Conservation (phyloP, 306 rosid species). For the Abrus precatorius region DNA sequence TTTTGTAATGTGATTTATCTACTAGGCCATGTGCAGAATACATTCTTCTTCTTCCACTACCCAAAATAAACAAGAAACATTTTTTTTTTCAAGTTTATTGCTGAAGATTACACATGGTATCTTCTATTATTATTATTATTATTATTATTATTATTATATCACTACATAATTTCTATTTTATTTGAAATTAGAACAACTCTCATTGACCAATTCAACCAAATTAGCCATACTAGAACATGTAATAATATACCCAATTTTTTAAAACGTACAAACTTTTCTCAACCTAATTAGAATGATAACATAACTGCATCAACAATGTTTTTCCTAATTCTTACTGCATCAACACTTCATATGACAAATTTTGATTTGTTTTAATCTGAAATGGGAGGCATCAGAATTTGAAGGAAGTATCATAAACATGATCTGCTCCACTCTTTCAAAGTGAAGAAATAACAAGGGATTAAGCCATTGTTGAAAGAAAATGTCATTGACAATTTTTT, state of each 20-base stretch:
- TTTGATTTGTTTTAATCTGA: neutral
- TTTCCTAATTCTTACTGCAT: neutral
- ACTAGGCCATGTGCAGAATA: constrained; percentile 27
- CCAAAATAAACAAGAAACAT: neutral
- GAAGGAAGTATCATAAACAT: neutral
- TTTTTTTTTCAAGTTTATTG: constrained; percentile 32
- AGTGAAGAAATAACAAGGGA: constrained; percentile 16
- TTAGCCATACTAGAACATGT: too few species aligned
- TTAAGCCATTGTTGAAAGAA: neutral
- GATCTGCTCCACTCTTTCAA: neutral
- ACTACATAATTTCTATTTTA: neutral
- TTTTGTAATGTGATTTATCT: constrained; percentile 45
- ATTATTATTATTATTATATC: constrained; percentile 15
- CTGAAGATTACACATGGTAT: constrained; percentile 20
- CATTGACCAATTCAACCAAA: neutral
- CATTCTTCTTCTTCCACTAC: constrained; percentile 20
- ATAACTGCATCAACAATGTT: neutral
- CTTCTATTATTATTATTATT: constrained; percentile 19
- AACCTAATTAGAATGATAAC: neutral
- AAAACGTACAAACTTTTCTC: neutral
- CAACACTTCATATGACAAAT: neutral
- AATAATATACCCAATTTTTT: too few species aligned
- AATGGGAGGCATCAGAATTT: neutral
- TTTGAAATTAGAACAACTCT: neutral
- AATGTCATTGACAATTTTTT: neutral